Base-by-base conservation (phyloP, 2,329 filamentous ascomycete species). In the Clarireedia homoeocarpa region DNA sequence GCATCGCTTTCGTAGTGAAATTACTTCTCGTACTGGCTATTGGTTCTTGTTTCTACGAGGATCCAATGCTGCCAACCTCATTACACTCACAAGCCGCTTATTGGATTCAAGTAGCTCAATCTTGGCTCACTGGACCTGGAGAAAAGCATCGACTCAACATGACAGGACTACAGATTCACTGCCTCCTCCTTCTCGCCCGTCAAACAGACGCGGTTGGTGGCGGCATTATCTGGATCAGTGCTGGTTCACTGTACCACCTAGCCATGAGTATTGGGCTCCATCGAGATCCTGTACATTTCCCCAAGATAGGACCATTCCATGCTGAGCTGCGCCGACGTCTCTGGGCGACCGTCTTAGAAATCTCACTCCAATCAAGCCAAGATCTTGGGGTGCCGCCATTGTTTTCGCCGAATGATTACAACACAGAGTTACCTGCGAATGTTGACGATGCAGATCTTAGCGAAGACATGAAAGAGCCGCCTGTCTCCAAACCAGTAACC, bases 201-300 rank as follows among this genome's bases (percentile, higher is more conserved):
- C 73, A 77, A 38, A 73, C 72, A 0, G 74, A 73, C 17, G 73
- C 71, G 9, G 70, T 80, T 5, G 74, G 73, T 4, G 73, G 72
- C 3, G 79, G 83, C 59, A 63, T 81, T 5, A 71, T 72, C 2
- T 83, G 79, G 78, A 73, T 80, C 36, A 70, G 74, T 3, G 70
- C 74, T 0, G 81, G 80, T 0, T 68, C 71, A 0, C 57, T 83
- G 12, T 58, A 81, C 20, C 72, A 79, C 6, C 74, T 74, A 14
- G 81, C 79, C 53, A 77, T 83, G 65, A 74, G 73, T 55, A 80
- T 82, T 72, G 81, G 81, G 3, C 69, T 83, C 4, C 79, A 84
- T 63, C 74, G 78, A 2, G 81, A 84, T 55, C 80, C 81, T 0
- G 71, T 68, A 38, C 70, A 74, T 54, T 73, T 82, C 5, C 71